These are phyloP conservation scores for Podaxis sp. DNA, from an alignment of 768 basidiomycete species.

Conservation along the genomic window DNA sequence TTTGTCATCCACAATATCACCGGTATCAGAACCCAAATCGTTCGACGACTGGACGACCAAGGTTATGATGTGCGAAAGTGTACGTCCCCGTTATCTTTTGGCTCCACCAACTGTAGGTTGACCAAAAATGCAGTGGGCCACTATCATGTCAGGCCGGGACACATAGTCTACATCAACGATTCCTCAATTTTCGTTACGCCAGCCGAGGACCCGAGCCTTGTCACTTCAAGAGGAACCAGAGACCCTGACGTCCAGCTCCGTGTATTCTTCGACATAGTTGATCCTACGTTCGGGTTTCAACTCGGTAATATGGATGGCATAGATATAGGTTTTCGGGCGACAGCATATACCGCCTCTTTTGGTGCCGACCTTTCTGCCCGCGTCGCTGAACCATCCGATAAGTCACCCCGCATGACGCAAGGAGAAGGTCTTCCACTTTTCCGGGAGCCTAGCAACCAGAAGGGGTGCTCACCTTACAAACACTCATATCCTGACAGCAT, in stretches of 20 bases:
- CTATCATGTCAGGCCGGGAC: conserved; percentile 75
- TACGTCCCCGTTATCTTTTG: conserved; percentile 33
- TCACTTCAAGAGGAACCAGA: conserved; percentile 25
- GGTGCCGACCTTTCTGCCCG: conserved; percentile 55
- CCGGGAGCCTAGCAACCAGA: conserved; percentile 47
- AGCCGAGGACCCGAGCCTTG: conserved; percentile 24
- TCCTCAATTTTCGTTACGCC: conserved; percentile 37
- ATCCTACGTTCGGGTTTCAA: conserved; percentile 43
- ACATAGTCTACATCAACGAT: conserved; percentile 81
- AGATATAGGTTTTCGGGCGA: conserved; percentile 47
- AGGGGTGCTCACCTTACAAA: conserved; percentile 61
- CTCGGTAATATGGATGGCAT: conserved; percentile 32
- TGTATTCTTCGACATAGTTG: conserved; percentile 52
- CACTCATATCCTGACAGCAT: conserved; percentile 46
- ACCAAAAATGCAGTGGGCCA: conserved; percentile 62
- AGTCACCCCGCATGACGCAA: conserved; percentile 44
- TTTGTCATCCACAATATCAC: conserved; percentile 75
- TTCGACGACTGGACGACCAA: conserved; percentile 75
- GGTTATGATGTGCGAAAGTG: conserved; percentile 87
- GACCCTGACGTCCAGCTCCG: conserved; percentile 54
- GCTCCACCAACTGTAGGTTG: conserved; percentile 4
- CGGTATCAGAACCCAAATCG: conserved; percentile 76
- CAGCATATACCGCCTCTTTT: conserved; percentile 67
- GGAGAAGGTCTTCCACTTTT: conserved; percentile 54
- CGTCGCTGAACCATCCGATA: conserved; percentile 17